phyloP scores from a whole-genome alignment of 495 filamentous ascomycete genomes.

The Xylaria sp. region DNA sequence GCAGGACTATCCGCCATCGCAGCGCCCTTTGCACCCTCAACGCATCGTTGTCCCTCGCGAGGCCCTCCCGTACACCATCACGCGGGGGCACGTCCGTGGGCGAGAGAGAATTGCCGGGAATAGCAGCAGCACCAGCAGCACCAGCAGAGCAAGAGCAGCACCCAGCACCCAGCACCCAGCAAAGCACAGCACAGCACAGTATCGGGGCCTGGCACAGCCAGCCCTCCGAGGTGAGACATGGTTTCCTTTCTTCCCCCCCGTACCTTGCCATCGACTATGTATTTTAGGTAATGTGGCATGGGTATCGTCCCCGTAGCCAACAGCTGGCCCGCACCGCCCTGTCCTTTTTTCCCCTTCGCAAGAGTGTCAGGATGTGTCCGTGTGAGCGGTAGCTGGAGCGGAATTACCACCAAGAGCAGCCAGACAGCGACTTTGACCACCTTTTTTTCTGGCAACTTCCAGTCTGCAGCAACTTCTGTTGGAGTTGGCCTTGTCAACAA shows the following conservation, averaged over 20 bases:
- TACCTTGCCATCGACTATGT: slow-evolving; percentile 33
- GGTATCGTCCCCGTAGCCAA: slow-evolving; percentile 39
- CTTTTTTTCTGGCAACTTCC: slow-evolving; percentile 41
- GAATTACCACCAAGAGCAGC: slow-evolving; percentile 33
- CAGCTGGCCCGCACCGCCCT: slow-evolving; percentile 47
- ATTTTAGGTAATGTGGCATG: slow-evolving; percentile 43
- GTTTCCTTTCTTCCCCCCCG: slow-evolving; percentile 30
- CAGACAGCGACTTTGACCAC: slow-evolving; percentile 39
- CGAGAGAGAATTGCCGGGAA: slow-evolving; percentile 27
- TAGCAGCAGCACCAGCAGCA: too few relatives aligned
- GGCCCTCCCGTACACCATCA: slow-evolving; percentile 19
- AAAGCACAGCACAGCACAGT: slow-evolving; percentile 16
- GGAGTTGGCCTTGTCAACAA: slow-evolving; percentile 43
- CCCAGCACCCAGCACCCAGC: too few relatives aligned
- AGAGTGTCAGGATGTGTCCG: slow-evolving; percentile 28
- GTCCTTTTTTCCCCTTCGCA: slow-evolving; percentile 36
- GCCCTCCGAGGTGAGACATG: slow-evolving; percentile 43
- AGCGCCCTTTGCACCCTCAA: neutral
- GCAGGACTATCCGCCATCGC: slow-evolving; percentile 13
- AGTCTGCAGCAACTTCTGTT: slow-evolving; percentile 33
- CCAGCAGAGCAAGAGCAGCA: too few relatives aligned
- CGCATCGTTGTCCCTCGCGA: slow-evolving; percentile 20
- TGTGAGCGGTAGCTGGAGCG: slow-evolving; percentile 27
- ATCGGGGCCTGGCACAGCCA: slow-evolving; percentile 27
- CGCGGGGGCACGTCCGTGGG: slow-evolving; percentile 26